Evolutionary conservation across 805 yeast genomes (phyloP), one percentile per base, ranked within the genome.

Genomic region (Candida oleophila): DNA sequence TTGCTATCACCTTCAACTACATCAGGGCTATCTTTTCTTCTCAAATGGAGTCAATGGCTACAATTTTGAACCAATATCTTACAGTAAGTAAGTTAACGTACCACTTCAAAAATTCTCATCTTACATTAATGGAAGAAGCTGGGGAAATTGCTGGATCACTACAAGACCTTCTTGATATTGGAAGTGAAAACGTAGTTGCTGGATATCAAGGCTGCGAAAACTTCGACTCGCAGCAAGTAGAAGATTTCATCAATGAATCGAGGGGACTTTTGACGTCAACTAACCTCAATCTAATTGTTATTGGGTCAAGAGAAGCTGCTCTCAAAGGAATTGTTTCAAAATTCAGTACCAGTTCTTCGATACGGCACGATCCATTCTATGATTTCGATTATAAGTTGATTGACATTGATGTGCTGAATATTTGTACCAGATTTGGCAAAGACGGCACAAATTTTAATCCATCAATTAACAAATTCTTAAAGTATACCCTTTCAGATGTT

Each of bases 361-460:
- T n/a, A n/a, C n/a, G n/a, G n/a, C n/a, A n/a, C n/a, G 86, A 82
- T 47, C 54, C 53, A 5, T 61, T 62, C 53, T 82, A 74, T 56
- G 69, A 66, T n/a, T 78, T 80, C 55, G 57, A 68, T 0, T 81
- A 74, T 55, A 51, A 45, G 46, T 15, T 45, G 44, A 19, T 43
- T 47, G 35, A 44, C 28, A 16, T 46, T n/a, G 19, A 34, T 15
- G 19, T 34, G 14, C 37, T 16, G n/a, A n/a, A n/a, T n/a, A n/a
- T n/a, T n/a, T n/a, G n/a, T n/a, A n/a, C n/a, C 16, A 15, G 16
- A 15, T 34, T 16, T 34, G 7, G 7, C 19, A 34, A 7, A 5
- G 14, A 34, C 37, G 5, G 19, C 37, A 15, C 5, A 7, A 14
- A 34, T 5, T 14, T 34, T 34, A 34, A 34, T 22, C 22, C 43